Conservation (phyloP, 495 filamentous ascomycete genomes). For the Hyphodiscus hymeniophilus region DNA sequence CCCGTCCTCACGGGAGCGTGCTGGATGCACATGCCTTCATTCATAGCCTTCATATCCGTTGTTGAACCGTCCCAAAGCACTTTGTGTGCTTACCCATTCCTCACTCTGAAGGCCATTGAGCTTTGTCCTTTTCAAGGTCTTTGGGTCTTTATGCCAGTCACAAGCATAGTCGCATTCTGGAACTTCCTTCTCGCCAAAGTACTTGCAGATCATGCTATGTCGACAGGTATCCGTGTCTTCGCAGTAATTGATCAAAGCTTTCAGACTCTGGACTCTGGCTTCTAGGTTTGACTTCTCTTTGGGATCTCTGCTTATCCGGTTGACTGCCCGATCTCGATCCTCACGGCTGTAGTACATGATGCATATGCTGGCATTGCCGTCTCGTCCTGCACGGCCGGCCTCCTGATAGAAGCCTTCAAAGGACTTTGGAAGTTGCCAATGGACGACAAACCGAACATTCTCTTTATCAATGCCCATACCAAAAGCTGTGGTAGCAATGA, state of each 20-base stretch:
- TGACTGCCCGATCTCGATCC: conserved; percentile 68
- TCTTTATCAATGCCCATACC: conserved; percentile 98
- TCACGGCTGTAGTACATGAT: conserved; percentile 83
- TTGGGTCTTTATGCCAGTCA: conserved; percentile 76
- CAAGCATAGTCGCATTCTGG: conserved; percentile 76
- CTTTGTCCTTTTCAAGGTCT: conserved; percentile 55
- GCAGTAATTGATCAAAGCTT: conserved; percentile 68
- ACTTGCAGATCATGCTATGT: conserved; percentile 67
- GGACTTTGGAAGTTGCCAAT: conserved; percentile 85
- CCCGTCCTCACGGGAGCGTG: background rate
- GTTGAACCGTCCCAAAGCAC: conserved; percentile 48
- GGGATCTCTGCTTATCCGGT: conserved; percentile 39
- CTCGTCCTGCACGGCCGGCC: conserved; percentile 82
- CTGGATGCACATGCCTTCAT: conserved; percentile 7
- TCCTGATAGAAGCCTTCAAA: conserved; percentile 97
- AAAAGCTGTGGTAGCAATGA: conserved; percentile 91
- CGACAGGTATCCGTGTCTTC: conserved; percentile 66
- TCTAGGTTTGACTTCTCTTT: conserved; percentile 24
- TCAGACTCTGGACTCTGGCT: conserved; percentile 37
- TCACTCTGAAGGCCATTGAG: conserved; percentile 53
- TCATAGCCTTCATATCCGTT: conserved; percentile 33
- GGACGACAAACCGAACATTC: conserved; percentile 85
- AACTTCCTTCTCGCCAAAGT: conserved; percentile 64
- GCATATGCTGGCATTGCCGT: conserved; percentile 77
- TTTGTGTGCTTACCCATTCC: conserved; percentile 67